Evolutionary conservation across 2,329 filamentous ascomycete species (phyloP).

Genomic region (Beauveria asiatica): DNA sequence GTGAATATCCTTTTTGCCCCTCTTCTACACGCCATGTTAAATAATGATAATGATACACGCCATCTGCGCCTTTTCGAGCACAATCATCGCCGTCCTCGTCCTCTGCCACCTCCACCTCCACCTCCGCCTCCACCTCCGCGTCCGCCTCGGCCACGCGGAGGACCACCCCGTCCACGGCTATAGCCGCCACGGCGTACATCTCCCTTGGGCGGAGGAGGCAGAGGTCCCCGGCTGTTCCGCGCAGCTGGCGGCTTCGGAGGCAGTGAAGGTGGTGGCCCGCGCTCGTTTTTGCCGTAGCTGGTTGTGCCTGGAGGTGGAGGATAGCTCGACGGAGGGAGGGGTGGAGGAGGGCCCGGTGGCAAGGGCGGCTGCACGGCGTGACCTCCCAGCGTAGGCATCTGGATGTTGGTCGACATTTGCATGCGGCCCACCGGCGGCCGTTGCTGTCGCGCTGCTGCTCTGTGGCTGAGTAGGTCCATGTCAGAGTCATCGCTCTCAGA

Average conservation of each 20-base stretch:
- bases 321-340: slow-evolving; percentile 18
- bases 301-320: slow-evolving; percentile 19
- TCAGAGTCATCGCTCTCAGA: slow-evolving; percentile 41
- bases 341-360: slow-evolving; percentile 30
- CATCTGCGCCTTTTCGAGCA: not conserved
- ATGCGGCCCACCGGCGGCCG: slow-evolving; percentile 25
- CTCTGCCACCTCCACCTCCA: slow-evolving; percentile 15
- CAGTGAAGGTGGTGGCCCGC: slow-evolving; percentile 12
- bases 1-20: not conserved
- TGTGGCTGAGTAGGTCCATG: slow-evolving; percentile 32
- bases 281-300: slow-evolving; percentile 10
- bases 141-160: slow-evolving; percentile 16
- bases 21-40: not conserved
- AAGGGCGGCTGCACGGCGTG: slow-evolving; percentile 26
- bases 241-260: slow-evolving; percentile 7
- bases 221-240: slow-evolving; percentile 19
- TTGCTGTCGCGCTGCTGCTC: slow-evolving; percentile 22
- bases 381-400: slow-evolving; percentile 21
- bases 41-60: not conserved
- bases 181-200: not conserved
- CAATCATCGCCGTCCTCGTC: not conserved
- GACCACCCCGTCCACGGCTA: not conserved
- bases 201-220: not conserved
- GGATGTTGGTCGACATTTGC: slow-evolving; percentile 32
- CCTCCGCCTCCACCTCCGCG: slow-evolving; percentile 18